Conservation (phyloP, 2,329 filamentous ascomycete genomes). For the Aspergillus clavatus region DNA sequence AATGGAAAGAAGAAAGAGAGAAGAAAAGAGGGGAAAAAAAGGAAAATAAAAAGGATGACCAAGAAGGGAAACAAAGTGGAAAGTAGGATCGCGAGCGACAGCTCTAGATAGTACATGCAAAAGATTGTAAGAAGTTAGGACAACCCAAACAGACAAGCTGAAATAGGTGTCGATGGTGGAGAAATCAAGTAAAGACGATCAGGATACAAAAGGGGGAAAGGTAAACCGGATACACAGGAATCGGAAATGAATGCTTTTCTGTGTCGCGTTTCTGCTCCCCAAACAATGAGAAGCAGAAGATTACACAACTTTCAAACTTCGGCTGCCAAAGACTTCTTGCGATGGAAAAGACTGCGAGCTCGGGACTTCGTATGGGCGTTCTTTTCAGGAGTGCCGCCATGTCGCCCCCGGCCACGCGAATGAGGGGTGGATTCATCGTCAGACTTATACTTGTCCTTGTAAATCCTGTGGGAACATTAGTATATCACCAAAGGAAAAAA, state of each 20-base stretch:
- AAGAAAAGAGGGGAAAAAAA: conserved; percentile 6
- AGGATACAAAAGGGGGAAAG: conserved; percentile 3
- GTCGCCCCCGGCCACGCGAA: conserved; percentile 28
- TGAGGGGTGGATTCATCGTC: conserved; percentile 50
- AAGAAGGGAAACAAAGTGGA: conserved; percentile 9
- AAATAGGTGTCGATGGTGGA: too few species aligned
- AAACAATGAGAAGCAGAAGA: conserved; percentile 18
- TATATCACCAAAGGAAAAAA: conserved; percentile 8
- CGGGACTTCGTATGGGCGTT: conserved; percentile 72
- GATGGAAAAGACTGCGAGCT: conserved; percentile 67
- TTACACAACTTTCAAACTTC: conserved; percentile 18
- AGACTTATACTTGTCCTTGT: conserved; percentile 85
- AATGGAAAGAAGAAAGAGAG: conserved; percentile 13
- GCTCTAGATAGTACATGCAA: neutral
- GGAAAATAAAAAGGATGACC: conserved; percentile 12
- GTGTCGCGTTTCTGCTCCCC: conserved; percentile 1
- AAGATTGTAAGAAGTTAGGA: neutral
- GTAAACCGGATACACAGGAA: conserved; percentile 13
- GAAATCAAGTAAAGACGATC: conserved; percentile 2
- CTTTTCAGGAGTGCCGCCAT: conserved; percentile 51
- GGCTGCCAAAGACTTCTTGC: conserved; percentile 45
- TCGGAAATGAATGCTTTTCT: conserved; percentile 13
- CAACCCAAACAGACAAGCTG: neutral
- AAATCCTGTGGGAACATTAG: conserved; percentile 63
- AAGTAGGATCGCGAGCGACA: conserved; percentile 4